Evolutionary conservation across 2,329 filamentous ascomycete genomes (phyloP), one percentile per base, ranked within the genome.

Genomic region (Mollisia scopiformis): DNA sequence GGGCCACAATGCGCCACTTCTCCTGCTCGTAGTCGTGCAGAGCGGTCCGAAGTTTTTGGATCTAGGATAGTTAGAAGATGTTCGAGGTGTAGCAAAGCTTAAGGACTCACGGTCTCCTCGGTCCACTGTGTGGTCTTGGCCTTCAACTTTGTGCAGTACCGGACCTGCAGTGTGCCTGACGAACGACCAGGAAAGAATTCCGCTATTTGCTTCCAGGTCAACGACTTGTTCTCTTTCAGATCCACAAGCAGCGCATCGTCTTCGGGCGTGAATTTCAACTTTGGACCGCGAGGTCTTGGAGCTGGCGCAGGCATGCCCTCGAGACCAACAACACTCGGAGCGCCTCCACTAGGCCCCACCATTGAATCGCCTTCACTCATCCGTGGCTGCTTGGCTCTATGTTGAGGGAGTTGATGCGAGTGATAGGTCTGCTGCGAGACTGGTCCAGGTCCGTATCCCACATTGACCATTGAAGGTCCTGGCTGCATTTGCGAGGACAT

Each of bases 141-240:
- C 78, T 96, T 97, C 55, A 97, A 80, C 77, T 96, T 97, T 46
- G 93, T 97, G 74, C 93, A 97, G 75, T 97, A 97, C 35, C 93
- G 88, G 57, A 97, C 93, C 76, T 97, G 93, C 63, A 97, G 78
- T 30, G 93, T 97, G 19, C 93, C 93, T 49, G 91, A 96, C 61
- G 91, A 95, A 60, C 93, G 84, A 1, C 93, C 93, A 0, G 93
- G 93, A 69, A 97, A 97, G 77, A 97, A 97, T 73, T 97, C 93
- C 59, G 93, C 92, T 72, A 97, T 97, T 80, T 97, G 93, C 78
- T 96, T 97, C 93, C 93, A 97, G 4, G 93, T 96, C 73, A 97
- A 81, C 72, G 92, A 93, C 76, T 95, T 96, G 72, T 95, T 93
- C 77, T 97, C 93, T 76, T 97, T 97, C 64, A 97, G 80, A 72